Evolutionary conservation across 176 grass and related monocot species (phyloP).

Genomic region (Saccharum officinarum): DNA sequence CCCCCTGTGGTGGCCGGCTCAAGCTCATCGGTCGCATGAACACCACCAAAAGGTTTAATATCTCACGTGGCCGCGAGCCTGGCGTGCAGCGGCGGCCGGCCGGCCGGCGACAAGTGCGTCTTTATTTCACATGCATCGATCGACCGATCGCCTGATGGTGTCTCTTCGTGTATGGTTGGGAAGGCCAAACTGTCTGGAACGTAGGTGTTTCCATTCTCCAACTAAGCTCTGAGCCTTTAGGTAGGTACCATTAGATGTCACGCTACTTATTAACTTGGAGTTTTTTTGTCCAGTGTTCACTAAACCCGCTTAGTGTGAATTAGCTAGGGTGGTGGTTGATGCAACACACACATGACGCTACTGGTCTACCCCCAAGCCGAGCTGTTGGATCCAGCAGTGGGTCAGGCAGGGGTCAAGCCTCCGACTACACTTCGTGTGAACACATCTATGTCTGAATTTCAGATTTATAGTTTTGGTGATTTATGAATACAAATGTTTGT

Average conservation of each 20-base stretch:
- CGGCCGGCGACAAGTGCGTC: conserved; percentile 19
- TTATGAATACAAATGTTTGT: too few relatives aligned
- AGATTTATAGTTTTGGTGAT: too few relatives aligned
- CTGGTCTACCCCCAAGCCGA: too few relatives aligned
- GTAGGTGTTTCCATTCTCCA: neutral
- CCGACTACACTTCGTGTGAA: too few relatives aligned
- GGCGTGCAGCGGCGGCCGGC: neutral
- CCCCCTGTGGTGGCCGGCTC: neutral
- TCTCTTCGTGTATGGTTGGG: neutral
- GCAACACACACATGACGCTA: too few relatives aligned
- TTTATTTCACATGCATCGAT: conserved; percentile 23
- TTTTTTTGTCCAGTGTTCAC: too few relatives aligned
- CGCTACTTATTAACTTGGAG: neutral
- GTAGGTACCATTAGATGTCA: neutral
- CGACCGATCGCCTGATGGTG: neutral
- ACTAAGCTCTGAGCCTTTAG: neutral
- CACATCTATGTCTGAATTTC: too few relatives aligned
- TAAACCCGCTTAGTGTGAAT: neutral
- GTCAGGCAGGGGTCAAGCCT: too few relatives aligned
- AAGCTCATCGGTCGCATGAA: neutral
- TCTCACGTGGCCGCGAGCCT: conserved; percentile 24
- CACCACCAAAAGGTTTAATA: neutral
- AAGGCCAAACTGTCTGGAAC: neutral
- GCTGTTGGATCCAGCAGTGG: too few relatives aligned
- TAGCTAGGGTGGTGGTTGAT: too few relatives aligned